Conservation (phyloP, 257 asterid species). For the Paraleonurus japonicus region DNA sequence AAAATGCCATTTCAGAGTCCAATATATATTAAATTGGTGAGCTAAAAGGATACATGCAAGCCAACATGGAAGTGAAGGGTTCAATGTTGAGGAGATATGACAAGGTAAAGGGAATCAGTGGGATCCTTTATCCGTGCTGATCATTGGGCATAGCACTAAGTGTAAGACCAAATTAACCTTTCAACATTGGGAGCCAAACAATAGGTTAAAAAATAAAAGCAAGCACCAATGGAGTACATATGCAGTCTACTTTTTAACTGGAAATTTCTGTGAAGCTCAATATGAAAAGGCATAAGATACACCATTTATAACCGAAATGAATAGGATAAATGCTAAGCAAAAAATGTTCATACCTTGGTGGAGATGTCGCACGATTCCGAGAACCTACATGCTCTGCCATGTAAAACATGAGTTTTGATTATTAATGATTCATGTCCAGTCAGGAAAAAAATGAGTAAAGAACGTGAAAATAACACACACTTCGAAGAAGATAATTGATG, state of each 20-base stretch:
- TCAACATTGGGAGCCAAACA: constrained; percentile 1
- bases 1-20: too few species aligned
- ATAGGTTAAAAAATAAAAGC: not conserved
- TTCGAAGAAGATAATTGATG: constrained; percentile 9
- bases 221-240: constrained; percentile 1
- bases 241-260: not conserved
- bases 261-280: not conserved
- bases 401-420: constrained; percentile 23
- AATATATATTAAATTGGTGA: too few species aligned
- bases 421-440: constrained; percentile 21
- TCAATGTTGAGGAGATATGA: too few species aligned
- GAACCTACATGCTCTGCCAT: constrained; percentile 47
- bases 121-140: too few species aligned
- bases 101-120: too few species aligned
- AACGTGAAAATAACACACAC: constrained; percentile 8
- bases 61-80: too few species aligned
- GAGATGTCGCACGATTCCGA: constrained; percentile 48
- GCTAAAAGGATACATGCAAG: too few species aligned
- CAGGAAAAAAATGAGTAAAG: not conserved
- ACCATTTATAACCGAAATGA: not conserved
- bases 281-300: not conserved
- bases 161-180: not conserved
- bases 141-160: too few species aligned
- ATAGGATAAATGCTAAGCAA: constrained; percentile 1
- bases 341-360: constrained; percentile 54